Evolutionary conservation across 768 basidiomycete species (phyloP).

Genomic region (Dioszegia hungarica): DNA sequence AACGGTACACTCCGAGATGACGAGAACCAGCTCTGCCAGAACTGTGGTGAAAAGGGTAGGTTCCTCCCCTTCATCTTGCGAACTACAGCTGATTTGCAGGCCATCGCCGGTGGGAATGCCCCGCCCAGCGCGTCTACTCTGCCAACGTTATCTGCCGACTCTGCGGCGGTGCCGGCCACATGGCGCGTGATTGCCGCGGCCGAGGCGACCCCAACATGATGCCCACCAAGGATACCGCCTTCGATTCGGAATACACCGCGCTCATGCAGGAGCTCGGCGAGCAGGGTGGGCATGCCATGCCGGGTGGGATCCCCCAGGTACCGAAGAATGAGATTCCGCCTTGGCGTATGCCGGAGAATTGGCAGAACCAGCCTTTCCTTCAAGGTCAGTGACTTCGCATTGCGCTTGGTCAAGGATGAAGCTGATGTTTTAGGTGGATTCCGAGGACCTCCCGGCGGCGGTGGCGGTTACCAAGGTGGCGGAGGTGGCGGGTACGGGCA

Average conservation of each 20-base stretch:
- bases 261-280: slow-evolving; percentile 98
- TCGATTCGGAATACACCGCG: slow-evolving; percentile 96
- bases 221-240: slow-evolving; percentile 60
- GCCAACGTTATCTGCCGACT: slow-evolving; percentile 99
- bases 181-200: slow-evolving; percentile 96
- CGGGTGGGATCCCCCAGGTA: slow-evolving; percentile 14
- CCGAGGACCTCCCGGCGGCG: neutral
- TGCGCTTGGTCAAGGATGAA: neutral
- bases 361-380: slow-evolving; percentile 17
- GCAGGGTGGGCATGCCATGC: slow-evolving; percentile 50
- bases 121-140: slow-evolving; percentile 95
- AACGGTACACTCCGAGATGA: slow-evolving; percentile 99
- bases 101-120: slow-evolving; percentile 98
- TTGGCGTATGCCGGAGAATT: slow-evolving; percentile 49
- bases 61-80: neutral
- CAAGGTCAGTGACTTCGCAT: neutral
- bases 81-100: slow-evolving; percentile 53
- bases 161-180: slow-evolving; percentile 94
- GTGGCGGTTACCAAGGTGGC: slow-evolving; percentile 5
- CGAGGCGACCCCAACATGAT: slow-evolving; percentile 73
- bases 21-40: slow-evolving; percentile 97
- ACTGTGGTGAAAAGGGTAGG: slow-evolving; percentile 49
- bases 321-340: slow-evolving; percentile 45
- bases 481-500: slow-evolving; percentile 12
- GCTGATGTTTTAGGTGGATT: slow-evolving; percentile 1